These are phyloP conservation scores for Euphorbia corollata DNA, from an alignment of 441 rosid species.

Conservation along the genomic window DNA sequence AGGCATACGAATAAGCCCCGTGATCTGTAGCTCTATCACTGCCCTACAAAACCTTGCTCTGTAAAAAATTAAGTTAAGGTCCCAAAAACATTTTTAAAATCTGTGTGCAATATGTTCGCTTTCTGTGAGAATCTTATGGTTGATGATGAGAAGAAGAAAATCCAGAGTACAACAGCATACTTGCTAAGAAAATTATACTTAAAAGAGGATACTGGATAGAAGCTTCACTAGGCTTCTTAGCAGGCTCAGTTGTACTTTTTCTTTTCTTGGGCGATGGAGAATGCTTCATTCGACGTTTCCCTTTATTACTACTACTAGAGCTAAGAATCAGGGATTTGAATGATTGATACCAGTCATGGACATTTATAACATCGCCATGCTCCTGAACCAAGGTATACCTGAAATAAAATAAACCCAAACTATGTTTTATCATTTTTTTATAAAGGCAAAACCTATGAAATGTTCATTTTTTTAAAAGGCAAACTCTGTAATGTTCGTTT, in stretches of 20 bases:
- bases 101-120: neutral
- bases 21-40: conserved; percentile 76
- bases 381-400: conserved; percentile 81
- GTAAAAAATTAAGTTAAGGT: conserved; percentile 25
- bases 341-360: conserved; percentile 90
- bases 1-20: conserved; percentile 85
- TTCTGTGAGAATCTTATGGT: neutral
- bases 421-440: no score
- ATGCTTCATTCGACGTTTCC: conserved; percentile 44
- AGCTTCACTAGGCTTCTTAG: conserved; percentile 47
- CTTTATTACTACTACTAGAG: conserved; percentile 25
- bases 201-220: conserved; percentile 72
- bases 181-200: neutral
- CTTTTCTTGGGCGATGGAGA: conserved; percentile 48
- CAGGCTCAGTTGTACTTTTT: conserved; percentile 42
- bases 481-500: neutral
- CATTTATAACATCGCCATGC: conserved; percentile 81
- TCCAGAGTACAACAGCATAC: neutral
- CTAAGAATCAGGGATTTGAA: conserved; percentile 54
- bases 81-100: neutral
- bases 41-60: conserved; percentile 91
- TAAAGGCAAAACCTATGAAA: no score
- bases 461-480: neutral
- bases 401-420: conserved; percentile 9
- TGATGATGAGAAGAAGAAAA: neutral